These are phyloP conservation scores for Geotrichum restrictum DNA, from an alignment of 1,139 yeast genomes.

Conservation along the genomic window DNA sequence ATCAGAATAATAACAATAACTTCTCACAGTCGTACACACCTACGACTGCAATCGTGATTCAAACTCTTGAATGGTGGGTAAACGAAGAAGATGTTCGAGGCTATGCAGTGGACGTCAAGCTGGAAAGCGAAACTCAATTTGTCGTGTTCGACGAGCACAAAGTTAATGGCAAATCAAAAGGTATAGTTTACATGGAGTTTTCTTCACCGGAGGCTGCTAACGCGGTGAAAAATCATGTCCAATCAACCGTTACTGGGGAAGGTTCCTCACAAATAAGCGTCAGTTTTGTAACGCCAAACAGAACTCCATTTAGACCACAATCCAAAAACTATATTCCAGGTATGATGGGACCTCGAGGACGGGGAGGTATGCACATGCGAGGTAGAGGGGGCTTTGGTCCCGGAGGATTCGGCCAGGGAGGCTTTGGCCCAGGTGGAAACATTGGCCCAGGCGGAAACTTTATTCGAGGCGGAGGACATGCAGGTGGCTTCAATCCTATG, in stretches of 20 bases:
- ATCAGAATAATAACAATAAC: constrained; percentile 15
- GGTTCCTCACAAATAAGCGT: constrained; percentile 13
- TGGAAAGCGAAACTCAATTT: constrained; percentile 28
- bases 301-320: constrained; percentile 25
- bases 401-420: constrained; percentile 4
- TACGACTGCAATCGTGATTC: constrained; percentile 27
- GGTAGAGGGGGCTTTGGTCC: constrained; percentile 15
- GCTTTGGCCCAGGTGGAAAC: background rate
- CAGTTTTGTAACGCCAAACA: constrained; percentile 21
- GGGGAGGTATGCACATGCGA: constrained; percentile 15
- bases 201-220: constrained; percentile 22
- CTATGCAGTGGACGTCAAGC: constrained; percentile 31
- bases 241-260: constrained; percentile 13
- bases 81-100: constrained; percentile 38
- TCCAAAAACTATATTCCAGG: constrained; percentile 1
- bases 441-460: background rate
- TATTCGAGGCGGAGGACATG: constrained; percentile 4
- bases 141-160: constrained; percentile 37
- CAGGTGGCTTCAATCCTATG: background rate
- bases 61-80: constrained; percentile 36
- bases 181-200: constrained; percentile 29
- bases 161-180: constrained; percentile 37
- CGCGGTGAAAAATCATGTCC: constrained; percentile 19
- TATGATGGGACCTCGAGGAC: constrained; percentile 11
- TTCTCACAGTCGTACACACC: constrained; percentile 20